These are phyloP conservation scores for Pseudonitzschia multiseries DNA, from an alignment of 108 stramenopile genomes.

Conservation along the genomic window DNA sequence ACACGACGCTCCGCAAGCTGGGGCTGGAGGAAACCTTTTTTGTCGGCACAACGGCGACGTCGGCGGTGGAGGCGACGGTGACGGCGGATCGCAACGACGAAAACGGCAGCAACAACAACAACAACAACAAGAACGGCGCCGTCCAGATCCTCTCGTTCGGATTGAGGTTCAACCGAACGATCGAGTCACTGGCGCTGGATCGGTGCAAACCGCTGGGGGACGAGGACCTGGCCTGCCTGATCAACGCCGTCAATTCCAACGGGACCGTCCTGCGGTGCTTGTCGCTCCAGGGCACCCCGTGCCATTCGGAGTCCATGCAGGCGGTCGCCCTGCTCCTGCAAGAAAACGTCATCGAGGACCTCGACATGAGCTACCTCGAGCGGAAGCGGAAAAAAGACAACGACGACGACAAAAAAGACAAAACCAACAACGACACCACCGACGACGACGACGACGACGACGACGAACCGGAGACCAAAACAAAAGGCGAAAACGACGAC, in stretches of 20 bases:
- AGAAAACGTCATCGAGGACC: slow-evolving; percentile 22
- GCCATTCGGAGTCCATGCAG: slow-evolving; percentile 28
- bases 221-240: slow-evolving; percentile 7
- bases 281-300: slow-evolving; percentile 26
- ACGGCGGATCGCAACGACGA: background rate
- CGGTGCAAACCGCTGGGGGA: slow-evolving; percentile 21
- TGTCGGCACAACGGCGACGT: too few species aligned
- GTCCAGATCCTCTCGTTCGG: slow-evolving; percentile 25
- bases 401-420: background rate
- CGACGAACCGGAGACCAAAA: background rate
- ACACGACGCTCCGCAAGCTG: slow-evolving; percentile 20
- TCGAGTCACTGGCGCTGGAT: slow-evolving; percentile 22
- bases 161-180: slow-evolving; percentile 29
- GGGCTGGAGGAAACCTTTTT: slow-evolving; percentile 2
- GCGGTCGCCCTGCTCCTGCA: slow-evolving; percentile 24
- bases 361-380: slow-evolving; percentile 38
- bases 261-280: slow-evolving; percentile 15
- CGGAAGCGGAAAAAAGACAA: slow-evolving; percentile 12
- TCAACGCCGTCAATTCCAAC: slow-evolving; percentile 12
- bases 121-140: background rate
- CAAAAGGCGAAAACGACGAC: background rate
- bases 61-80: too few species aligned
- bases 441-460: slow-evolving; percentile 10
- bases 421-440: background rate
- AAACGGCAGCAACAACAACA: background rate